Base-by-base conservation (phyloP, 2,329 filamentous ascomycete genomes). In the Pestalotiopsis fici region DNA sequence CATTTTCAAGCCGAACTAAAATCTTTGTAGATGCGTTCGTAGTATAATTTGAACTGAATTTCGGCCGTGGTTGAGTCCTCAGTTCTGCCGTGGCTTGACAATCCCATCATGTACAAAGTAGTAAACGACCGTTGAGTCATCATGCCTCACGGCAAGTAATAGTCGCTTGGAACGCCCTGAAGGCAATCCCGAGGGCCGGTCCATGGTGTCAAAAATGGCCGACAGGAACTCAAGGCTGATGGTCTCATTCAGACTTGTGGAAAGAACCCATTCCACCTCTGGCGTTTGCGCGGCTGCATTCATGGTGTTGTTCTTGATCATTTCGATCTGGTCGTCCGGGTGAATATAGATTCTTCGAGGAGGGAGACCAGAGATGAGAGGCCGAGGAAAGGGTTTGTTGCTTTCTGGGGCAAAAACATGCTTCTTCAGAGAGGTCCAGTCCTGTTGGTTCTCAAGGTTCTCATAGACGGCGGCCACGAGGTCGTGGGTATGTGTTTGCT, bases 91-190 rank as follows among this genome's bases (percentile, higher is more conserved):
- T 27, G 93, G 93, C 82, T 95, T 96, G 65, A 95, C 92, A 70
- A 95, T 89, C n/a, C 93, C 93, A 78, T 95, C 92, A 74, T 95
- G 93, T 77, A 95, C 88, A 70, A 95, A 86, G 76, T 96, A 96
- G 80, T 95, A 96, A 54, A 93, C 91, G 21, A 96, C 86, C 0
- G 93, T 95, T 71, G 93, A 95, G 79, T 96, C 93, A 73, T 92
- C 89, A 75, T 94, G 91, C 60, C 94, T 82, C 2, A 91, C 92
- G 18, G 91, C 92, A 64, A 96, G 82, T n/a, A 95, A 76, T 12
- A 95, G 78, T 69, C 93, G 85, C 82, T 95, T 95, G 60, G 83
- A 82, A 21, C 87, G 82, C 68, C 79, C 84, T 56, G 78, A 77
- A 54, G 64, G 72, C 75, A 62, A 80, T 80, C 64, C 87, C 84